phyloP scores from a whole-genome alignment of 2,329 filamentous ascomycete genomes.

The Exophiala phaeomuriformis region DNA sequence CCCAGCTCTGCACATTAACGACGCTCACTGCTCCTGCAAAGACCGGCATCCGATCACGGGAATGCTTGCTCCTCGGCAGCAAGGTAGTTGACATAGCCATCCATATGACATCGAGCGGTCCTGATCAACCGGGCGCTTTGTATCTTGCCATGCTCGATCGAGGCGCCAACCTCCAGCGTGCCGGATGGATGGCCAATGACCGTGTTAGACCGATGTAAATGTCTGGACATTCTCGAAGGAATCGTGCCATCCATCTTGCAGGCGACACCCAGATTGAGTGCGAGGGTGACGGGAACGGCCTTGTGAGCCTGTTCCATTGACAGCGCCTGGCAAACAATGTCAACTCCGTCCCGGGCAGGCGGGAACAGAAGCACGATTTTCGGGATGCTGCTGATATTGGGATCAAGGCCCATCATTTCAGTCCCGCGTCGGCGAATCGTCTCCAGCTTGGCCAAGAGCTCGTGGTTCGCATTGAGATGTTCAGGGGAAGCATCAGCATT shows the following conservation, averaged over 20 bases:
- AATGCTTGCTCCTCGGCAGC: background rate
- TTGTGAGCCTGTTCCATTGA: constrained; percentile 52
- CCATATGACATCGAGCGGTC: constrained; percentile 23
- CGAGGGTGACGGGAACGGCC: constrained; percentile 51
- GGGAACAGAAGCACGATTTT: constrained; percentile 59
- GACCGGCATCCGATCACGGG: no score
- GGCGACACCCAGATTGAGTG: constrained; percentile 45
- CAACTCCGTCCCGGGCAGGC: constrained; percentile 40
- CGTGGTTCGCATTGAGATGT: constrained; percentile 43
- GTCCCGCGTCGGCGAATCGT: constrained; percentile 52
- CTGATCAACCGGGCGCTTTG: constrained; percentile 19
- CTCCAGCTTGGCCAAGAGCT: constrained; percentile 45
- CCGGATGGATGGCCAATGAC: constrained; percentile 45
- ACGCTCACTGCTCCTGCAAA: no score
- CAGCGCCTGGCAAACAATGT: constrained; percentile 44
- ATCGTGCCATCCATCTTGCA: constrained; percentile 41
- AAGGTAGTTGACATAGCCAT: constrained; percentile 18
- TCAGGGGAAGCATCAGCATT: constrained; percentile 48
- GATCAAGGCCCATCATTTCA: constrained; percentile 54
- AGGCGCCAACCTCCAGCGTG: constrained; percentile 25
- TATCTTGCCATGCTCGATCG: constrained; percentile 12
- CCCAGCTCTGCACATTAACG: no score
- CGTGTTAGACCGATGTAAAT: constrained; percentile 27
- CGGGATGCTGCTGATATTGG: constrained; percentile 39
- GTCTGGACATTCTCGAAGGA: constrained; percentile 30